Conservation (phyloP, 2,329 filamentous ascomycete species). For the Aspergillus cejpii region DNA sequence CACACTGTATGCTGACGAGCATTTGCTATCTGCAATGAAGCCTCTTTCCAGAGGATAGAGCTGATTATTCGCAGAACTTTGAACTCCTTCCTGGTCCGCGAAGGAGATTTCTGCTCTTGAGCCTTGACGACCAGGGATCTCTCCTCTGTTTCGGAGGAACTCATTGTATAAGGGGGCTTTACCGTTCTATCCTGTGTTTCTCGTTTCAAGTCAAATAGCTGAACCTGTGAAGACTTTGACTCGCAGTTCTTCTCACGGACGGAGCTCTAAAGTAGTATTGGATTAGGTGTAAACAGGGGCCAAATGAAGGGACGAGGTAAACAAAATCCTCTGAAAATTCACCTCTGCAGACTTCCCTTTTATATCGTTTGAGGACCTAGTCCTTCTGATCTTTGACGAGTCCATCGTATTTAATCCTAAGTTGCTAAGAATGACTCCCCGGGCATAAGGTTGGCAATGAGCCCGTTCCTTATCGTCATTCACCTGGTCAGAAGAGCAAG, state of each 20-base stretch:
- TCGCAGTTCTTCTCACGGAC: too few species aligned
- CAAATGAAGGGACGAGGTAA: not conserved
- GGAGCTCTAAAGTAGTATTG: too few species aligned
- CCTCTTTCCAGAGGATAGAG: slow-evolving; percentile 44
- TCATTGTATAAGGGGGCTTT: not conserved
- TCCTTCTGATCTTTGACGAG: not conserved
- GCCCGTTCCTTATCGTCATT: not conserved
- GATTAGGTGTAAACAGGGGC: too few species aligned
- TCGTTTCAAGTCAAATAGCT: too few species aligned
- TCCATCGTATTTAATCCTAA: not conserved
- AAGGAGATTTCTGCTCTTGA: slow-evolving; percentile 1
- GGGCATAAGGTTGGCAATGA: not conserved
- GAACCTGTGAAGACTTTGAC: too few species aligned
- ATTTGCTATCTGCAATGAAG: slow-evolving; percentile 54
- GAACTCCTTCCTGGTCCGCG: slow-evolving; percentile 7
- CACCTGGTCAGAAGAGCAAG: not conserved
- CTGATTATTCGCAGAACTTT: slow-evolving; percentile 20
- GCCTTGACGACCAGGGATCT: not conserved
- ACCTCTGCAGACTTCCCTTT: not conserved
- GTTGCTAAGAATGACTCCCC: not conserved
- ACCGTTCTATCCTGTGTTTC: too few species aligned
- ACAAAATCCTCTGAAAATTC: not conserved
- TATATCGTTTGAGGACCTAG: not conserved
- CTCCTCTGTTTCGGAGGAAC: not conserved
- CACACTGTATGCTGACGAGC: slow-evolving; percentile 67